Percentiles rank a stretch among this genome's conserved stretches.
Evolutionary conservation across 1,139 yeast genomes (phyloP).

Genomic region (Debaryomyces psychrophilus): DNA sequence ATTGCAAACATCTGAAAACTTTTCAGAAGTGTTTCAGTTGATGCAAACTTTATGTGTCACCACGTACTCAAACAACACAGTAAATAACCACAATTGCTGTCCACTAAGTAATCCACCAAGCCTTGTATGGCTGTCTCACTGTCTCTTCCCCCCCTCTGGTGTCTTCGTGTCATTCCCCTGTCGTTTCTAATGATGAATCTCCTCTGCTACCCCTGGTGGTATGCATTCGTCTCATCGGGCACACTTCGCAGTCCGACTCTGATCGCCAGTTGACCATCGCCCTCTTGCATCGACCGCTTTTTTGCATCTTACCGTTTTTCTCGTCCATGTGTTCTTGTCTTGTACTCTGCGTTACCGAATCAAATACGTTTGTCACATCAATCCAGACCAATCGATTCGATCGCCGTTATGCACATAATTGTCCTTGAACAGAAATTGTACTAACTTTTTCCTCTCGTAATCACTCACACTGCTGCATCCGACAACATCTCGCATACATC

Average conservation of each 20-base stretch:
- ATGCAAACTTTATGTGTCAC: background rate
- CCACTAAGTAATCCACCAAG: background rate
- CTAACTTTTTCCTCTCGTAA: background rate
- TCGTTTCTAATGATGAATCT: too few species aligned
- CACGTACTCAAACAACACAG: background rate
- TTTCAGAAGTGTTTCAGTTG: background rate
- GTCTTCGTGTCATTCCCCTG: too few species aligned
- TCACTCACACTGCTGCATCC: background rate
- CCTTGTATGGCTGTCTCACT: too few species aligned
- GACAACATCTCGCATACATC: background rate
- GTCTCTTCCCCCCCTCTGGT: too few species aligned
- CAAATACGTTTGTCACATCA: background rate
- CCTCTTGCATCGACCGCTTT: background rate
- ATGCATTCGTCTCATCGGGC: too few species aligned
- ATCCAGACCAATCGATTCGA: background rate
- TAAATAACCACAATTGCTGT: background rate
- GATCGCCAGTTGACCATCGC: background rate
- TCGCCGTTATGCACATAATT: slow-evolving; percentile 2
- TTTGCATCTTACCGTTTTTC: background rate
- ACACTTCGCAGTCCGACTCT: too few species aligned
- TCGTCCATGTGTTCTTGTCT: background rate
- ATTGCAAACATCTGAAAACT: background rate
- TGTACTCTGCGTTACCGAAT: background rate
- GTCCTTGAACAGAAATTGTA: background rate
- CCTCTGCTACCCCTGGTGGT: too few species aligned